Evolutionary conservation across 1,284 basidiomycete species (phyloP).

Genomic region (Ceratobasidium sp.): DNA sequence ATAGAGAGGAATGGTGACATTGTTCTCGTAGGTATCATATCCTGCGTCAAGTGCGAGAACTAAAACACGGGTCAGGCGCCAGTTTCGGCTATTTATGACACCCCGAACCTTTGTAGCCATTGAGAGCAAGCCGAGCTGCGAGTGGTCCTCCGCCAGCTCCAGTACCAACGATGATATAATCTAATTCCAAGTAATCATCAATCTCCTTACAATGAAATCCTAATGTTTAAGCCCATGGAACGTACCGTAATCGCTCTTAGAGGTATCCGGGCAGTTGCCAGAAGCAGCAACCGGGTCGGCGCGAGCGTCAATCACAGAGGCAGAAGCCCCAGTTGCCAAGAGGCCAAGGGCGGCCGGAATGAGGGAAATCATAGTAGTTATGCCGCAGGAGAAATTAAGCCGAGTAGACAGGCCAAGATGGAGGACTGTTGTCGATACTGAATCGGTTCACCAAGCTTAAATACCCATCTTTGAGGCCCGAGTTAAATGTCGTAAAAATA

Average conservation of each 20-base stretch:
- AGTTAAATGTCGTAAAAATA: not conserved
- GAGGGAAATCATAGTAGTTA: not conserved
- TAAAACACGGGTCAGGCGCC: not conserved
- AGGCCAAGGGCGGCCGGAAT: not conserved
- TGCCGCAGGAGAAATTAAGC: not conserved
- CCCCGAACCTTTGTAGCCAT: slow-evolving; percentile 34
- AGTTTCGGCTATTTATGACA: not conserved
- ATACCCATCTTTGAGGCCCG: not conserved
- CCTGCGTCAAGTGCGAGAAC: not conserved
- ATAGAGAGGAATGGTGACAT: slow-evolving; percentile 29
- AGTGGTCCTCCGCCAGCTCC: too few species aligned
- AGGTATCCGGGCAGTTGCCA: not conserved
- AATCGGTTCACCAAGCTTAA: not conserved
- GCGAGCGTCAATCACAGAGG: not conserved
- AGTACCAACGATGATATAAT: slow-evolving; percentile 8
- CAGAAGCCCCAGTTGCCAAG: too few species aligned
- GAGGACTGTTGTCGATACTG: not conserved
- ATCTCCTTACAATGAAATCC: not conserved
- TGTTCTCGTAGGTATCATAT: slow-evolving; percentile 24
- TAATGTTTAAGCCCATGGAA: not conserved
- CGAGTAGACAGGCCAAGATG: not conserved
- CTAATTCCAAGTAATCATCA: slow-evolving; percentile 7
- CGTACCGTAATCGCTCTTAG: slow-evolving; percentile 4
- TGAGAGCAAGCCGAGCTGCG: not conserved
- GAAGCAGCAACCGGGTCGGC: not conserved